Evolutionary conservation across 2,329 filamentous ascomycete genomes (phyloP).

Genomic region (Thermothelomyces thermophilus): DNA sequence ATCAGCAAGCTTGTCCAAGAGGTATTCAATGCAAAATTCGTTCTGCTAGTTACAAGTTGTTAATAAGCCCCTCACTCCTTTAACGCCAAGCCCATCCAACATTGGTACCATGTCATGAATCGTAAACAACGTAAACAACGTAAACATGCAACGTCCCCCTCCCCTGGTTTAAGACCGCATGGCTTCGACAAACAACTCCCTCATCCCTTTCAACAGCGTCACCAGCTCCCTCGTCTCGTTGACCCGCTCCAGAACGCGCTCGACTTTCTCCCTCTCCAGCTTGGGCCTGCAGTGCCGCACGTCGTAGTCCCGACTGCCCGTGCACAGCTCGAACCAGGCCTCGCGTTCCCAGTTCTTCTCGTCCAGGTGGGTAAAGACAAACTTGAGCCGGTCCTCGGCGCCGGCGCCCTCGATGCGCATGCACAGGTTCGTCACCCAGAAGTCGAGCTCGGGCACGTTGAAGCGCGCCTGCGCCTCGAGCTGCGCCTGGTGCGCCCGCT

Average conservation of each 20-base stretch:
- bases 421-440: constrained; percentile 90
- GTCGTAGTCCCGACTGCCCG: constrained; percentile 74
- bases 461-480: constrained; percentile 78
- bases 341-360: constrained; percentile 83
- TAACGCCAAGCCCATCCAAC: too few relatives aligned
- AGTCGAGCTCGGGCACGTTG: constrained; percentile 89
- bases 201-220: constrained; percentile 72
- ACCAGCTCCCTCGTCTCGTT: constrained; percentile 74
- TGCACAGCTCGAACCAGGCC: constrained; percentile 89
- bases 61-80: too few relatives aligned
- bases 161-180: constrained; percentile 48
- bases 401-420: constrained; percentile 85
- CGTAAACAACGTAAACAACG: too few relatives aligned
- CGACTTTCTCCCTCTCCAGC: constrained; percentile 70
- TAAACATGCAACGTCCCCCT: neutral
- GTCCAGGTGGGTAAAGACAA: constrained; percentile 80
- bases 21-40: too few relatives aligned
- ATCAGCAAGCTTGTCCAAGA: too few relatives aligned
- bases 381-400: constrained; percentile 76
- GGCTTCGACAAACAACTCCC: constrained; percentile 66
- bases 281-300: constrained; percentile 76
- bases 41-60: too few relatives aligned
- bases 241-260: constrained; percentile 67
- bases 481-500: constrained; percentile 64
- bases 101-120: too few relatives aligned